Percentiles rank a stretch among this genome's conserved stretches.
Conservation (phyloP, 345 rosid genomes). For the Gossypium longicalyx region DNA sequence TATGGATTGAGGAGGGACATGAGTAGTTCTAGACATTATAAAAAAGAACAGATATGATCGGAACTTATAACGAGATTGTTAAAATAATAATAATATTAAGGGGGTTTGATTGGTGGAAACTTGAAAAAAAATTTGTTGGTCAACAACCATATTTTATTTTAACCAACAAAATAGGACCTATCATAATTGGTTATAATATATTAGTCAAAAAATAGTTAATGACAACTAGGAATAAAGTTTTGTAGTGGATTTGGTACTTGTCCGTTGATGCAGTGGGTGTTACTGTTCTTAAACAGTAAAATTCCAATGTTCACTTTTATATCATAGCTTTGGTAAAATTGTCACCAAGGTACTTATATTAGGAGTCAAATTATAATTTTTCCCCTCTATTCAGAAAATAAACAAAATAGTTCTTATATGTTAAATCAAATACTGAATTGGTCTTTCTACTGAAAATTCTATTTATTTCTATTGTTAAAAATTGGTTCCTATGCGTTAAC, state of each 20-base stretch:
- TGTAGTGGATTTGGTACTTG: slow-evolving; percentile 16
- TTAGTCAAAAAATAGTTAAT: neutral
- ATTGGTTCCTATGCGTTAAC: too few species aligned
- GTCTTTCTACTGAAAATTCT: too few species aligned
- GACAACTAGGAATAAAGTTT: slow-evolving; percentile 9
- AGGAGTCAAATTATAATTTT: too few species aligned
- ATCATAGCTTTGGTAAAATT: too few species aligned
- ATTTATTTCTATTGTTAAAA: too few species aligned
- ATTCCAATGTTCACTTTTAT: too few species aligned
- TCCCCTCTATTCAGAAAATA: too few species aligned
- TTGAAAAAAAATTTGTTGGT: neutral
- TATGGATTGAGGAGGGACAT: accelerated
- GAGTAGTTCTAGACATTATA: accelerated
- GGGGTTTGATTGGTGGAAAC: neutral
- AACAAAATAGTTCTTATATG: too few species aligned
- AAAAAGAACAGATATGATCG: too few species aligned
- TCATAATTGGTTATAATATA: neutral
- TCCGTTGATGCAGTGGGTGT: neutral
- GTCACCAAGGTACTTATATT: too few species aligned
- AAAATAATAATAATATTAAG: too few species aligned
- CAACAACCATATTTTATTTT: neutral
- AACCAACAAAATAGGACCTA: neutral
- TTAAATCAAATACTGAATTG: too few species aligned
- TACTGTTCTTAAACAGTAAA: slow-evolving; percentile 1
- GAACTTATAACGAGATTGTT: accelerated